phyloP scores from a whole-genome alignment of 2,329 filamentous ascomycete genomes.

The Emmonsiellopsis sp. region DNA sequence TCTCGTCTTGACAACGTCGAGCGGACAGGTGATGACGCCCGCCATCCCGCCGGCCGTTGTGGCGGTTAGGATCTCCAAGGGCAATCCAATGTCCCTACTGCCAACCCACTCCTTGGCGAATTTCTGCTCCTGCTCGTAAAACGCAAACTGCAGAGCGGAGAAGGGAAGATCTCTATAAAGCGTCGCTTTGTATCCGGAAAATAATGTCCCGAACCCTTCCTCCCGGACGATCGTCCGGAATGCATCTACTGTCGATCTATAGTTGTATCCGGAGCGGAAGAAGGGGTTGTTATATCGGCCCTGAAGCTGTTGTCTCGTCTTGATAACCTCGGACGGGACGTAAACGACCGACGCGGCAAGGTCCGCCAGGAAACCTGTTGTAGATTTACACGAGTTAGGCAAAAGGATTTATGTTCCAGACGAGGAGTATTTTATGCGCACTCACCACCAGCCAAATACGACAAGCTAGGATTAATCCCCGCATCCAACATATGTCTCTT shows the following conservation, averaged over 20 bases:
- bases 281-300: constrained; percentile 91
- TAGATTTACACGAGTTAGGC: neutral
- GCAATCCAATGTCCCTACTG: constrained; percentile 73
- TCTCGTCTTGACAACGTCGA: constrained; percentile 95
- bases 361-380: constrained; percentile 77
- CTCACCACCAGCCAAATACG: constrained; percentile 76
- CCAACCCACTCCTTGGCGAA: constrained; percentile 72
- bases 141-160: constrained; percentile 92
- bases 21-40: constrained; percentile 85
- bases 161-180: constrained; percentile 91
- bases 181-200: constrained; percentile 95
- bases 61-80: constrained; percentile 79
- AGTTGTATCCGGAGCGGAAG: constrained; percentile 94
- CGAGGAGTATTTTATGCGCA: constrained; percentile 6
- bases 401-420: neutral
- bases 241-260: constrained; percentile 75
- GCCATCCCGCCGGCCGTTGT: constrained; percentile 85
- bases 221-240: constrained; percentile 71
- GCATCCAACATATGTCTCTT: constrained; percentile 81
- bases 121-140: constrained; percentile 88
- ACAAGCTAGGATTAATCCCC: constrained; percentile 70
- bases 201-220: constrained; percentile 79
- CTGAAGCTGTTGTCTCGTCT: constrained; percentile 92
- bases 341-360: constrained; percentile 87
- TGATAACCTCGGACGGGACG: constrained; percentile 93